Percentiles rank a stretch among this genome's conserved stretches.
Evolutionary conservation across 345 rosid species (phyloP).

Genomic region (Gossypium anomalum): DNA sequence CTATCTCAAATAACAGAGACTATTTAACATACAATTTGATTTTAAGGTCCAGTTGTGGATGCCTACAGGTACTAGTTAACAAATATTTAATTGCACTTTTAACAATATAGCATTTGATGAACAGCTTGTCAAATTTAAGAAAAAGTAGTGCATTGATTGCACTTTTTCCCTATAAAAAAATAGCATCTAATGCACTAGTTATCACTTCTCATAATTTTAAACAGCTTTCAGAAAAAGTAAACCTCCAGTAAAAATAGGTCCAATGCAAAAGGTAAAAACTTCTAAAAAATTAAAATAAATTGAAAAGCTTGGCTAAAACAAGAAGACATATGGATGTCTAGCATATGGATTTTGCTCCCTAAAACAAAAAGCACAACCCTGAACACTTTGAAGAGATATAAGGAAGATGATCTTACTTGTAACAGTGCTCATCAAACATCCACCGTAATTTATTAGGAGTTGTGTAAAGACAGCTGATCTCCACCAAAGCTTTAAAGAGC

Average conservation of each 20-base stretch:
- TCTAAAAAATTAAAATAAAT: not conserved
- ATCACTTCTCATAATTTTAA: not conserved
- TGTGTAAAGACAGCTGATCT: constrained; percentile 62
- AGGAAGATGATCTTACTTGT: constrained; percentile 44
- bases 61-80: not conserved
- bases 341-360: not conserved
- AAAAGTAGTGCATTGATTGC: not conserved
- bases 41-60: not conserved
- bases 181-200: not conserved
- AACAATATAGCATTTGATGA: not conserved
- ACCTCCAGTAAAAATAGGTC: not conserved
- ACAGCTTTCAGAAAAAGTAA: not conserved
- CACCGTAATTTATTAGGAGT: constrained; percentile 73
- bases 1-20: not conserved
- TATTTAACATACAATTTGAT: not conserved
- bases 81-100: not conserved
- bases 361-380: not conserved
- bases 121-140: not conserved
- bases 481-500: constrained; percentile 55
- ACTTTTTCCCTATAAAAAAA: not conserved
- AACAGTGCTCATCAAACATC: constrained; percentile 62
- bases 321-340: not conserved
- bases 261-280: not conserved
- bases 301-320: not conserved
- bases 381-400: not conserved